Conservation (phyloP, 2,329 filamentous ascomycete species). For the Lizonia empirigonia region DNA sequence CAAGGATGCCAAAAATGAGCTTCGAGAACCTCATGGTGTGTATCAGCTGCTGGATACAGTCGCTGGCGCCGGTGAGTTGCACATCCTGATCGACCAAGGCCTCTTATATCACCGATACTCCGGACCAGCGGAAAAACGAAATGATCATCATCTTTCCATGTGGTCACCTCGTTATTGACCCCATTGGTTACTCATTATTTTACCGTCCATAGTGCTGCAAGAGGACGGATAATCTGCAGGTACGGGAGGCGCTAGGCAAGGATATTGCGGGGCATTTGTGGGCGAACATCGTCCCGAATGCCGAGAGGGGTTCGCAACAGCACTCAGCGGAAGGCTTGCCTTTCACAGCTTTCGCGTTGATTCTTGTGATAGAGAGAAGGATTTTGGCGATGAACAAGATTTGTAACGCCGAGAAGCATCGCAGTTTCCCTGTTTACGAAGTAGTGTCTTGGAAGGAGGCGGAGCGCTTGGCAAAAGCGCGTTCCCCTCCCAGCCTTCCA, state of each 20-base stretch:
- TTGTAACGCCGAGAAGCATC: conserved; percentile 4
- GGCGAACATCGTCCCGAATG: conserved; percentile 17
- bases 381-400: conserved; percentile 6
- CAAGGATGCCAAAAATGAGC: conserved; percentile 3
- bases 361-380: not conserved
- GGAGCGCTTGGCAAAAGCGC: conserved; percentile 7
- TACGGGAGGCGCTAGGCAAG: conserved; percentile 1
- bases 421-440: conserved; percentile 18
- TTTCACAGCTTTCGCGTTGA: not conserved
- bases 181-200: conserved; percentile 17
- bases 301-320: conserved; percentile 5
- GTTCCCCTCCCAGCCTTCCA: not conserved
- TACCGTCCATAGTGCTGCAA: conserved; percentile 12
- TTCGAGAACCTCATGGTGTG: conserved; percentile 10
- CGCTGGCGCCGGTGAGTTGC: not conserved
- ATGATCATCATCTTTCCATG: conserved; percentile 1
- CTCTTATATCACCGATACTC: conserved; percentile 7
- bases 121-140: conserved; percentile 2
- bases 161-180: conserved; percentile 5
- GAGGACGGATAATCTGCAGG: conserved; percentile 14
- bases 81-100: not conserved
- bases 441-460: conserved; percentile 13
- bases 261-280: conserved; percentile 14
- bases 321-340: conserved; percentile 10
- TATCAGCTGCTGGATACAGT: not conserved